Evolutionary conservation across 2,329 filamentous ascomycete genomes (phyloP), one percentile per base, ranked within the genome.

Genomic region (Fusarium lateritium): DNA sequence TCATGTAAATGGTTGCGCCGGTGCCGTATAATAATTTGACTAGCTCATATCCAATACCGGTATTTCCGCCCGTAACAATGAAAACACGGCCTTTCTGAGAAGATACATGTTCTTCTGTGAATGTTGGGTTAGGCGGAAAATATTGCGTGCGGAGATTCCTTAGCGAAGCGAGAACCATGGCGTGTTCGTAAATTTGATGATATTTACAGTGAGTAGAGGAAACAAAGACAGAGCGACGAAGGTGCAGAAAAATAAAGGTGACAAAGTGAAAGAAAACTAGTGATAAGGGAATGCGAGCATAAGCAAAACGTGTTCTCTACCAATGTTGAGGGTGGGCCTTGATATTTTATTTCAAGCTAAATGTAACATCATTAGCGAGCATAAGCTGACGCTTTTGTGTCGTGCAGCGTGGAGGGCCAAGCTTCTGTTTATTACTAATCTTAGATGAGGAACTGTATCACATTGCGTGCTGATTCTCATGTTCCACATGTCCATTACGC

Each of bases 1-100:
- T 84, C 49, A 89, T 76, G 70, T 89, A 89, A 7, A 89, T 79
- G 1, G 80, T 88, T 21, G 79, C 86, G 24, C 86, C 84, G 5
- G 80, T 82, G 0, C 76, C 71, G 69, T 88, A 89, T 4, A 90
- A 79, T 2, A 89, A 82, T 31, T 82, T 82, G 49, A 77, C 77
- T 6, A 89, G 77, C 66, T 88, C 85, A 9, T 81, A 78, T 0
- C 87, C 87, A 5, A 88, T 79, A 8, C 79, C 79, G 5, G 75
- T 58, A 38, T 77, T 79, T 1, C 76, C 78, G 0, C 79, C 79
- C 0, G 87, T 89, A 6, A 90, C 81, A 45, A 90, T 83, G n/a
- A 80, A 80, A 1, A 81, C 78, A 8, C 69, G 69, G 0, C 72
- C 77, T 6, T 66, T 38, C 22, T 79, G 72, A 0, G 70, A 69